phyloP scores from a whole-genome alignment of 306 rosid genomes.

The Hippophae tibetana region DNA sequence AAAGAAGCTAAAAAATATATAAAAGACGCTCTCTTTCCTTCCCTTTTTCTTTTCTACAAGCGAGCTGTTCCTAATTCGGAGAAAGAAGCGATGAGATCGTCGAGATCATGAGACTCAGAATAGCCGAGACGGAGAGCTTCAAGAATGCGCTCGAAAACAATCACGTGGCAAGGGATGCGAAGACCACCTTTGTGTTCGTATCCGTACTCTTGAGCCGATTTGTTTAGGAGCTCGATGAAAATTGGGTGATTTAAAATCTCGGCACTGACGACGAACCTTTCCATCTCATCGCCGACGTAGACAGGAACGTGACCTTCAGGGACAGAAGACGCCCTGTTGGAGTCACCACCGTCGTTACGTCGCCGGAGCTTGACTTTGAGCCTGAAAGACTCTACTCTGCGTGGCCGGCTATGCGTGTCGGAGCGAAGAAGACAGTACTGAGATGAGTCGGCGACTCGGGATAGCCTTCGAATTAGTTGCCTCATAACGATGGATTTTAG shows the following conservation, averaged over 20 bases:
- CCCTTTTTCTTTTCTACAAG: no score
- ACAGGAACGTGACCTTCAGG: constrained; percentile 85
- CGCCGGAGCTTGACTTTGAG: constrained; percentile 16
- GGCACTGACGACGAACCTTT: constrained; percentile 60
- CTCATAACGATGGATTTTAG: constrained; percentile 32
- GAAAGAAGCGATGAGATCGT: constrained; percentile 38
- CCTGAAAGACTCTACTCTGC: constrained; percentile 30
- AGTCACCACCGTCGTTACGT: neutral
- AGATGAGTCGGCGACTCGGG: constrained; percentile 88
- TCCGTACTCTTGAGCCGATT: constrained; percentile 87
- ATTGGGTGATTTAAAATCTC: constrained; percentile 78
- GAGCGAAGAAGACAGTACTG: constrained; percentile 65
- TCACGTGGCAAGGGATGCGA: constrained; percentile 69
- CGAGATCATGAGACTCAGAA: constrained; percentile 38
- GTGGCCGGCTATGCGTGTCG: constrained; percentile 14
- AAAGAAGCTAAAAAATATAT: neutral
- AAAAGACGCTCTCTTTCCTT: neutral
- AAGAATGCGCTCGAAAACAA: constrained; percentile 73
- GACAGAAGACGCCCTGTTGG: constrained; percentile 12
- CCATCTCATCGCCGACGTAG: constrained; percentile 94
- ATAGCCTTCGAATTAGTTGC: constrained; percentile 68
- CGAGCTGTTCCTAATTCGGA: constrained; percentile 13
- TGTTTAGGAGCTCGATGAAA: constrained; percentile 70
- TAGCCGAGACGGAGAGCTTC: constrained; percentile 56
- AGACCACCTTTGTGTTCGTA: constrained; percentile 84